Percentiles rank a stretch among this genome's conserved stretches.
These are phyloP conservation scores for Henningerozyma blattae DNA, from an alignment of 805 yeast species.

Conservation along the genomic window DNA sequence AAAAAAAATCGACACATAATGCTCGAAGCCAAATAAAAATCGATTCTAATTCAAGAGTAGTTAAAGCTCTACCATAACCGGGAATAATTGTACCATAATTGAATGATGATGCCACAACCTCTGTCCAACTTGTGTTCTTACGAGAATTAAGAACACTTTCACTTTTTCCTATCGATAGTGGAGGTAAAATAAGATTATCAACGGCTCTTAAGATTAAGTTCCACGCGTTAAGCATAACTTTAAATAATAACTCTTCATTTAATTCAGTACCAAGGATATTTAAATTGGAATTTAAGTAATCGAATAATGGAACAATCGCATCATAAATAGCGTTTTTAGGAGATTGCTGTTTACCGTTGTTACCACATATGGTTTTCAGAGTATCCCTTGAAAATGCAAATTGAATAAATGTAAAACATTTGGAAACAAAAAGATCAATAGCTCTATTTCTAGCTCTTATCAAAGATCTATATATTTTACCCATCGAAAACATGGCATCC, in stretches of 20 bases:
- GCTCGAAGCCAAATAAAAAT: conserved; percentile 59
- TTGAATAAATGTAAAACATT: conserved; percentile 53
- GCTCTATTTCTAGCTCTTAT: conserved; percentile 54
- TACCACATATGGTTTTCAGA: conserved; percentile 43
- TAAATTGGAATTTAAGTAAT: conserved; percentile 59
- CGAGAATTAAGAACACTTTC: conserved; percentile 12
- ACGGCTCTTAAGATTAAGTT: conserved; percentile 53
- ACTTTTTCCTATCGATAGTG: conserved; percentile 34
- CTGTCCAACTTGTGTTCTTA: conserved; percentile 21
- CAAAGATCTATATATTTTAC: conserved; percentile 58
- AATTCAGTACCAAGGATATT: conserved; percentile 49
- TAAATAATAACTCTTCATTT: conserved; percentile 40
- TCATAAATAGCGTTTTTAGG: conserved; percentile 41
- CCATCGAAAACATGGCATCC: conserved; percentile 74
- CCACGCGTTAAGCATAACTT: conserved; percentile 77
- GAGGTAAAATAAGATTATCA: conserved; percentile 65
- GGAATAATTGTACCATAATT: conserved; percentile 15
- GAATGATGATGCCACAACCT: conserved; percentile 14
- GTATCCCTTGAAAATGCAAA: conserved; percentile 46
- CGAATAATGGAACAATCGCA: conserved; percentile 62
- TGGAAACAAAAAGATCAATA: conserved; percentile 57
- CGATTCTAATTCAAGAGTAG: conserved; percentile 50
- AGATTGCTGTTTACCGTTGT: conserved; percentile 32
- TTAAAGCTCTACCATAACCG: conserved; percentile 44
- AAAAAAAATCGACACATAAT: conserved; percentile 61